A percentile compares a stretch with the other conserved stretches of the same genome.
Evolutionary conservation across 2,329 filamentous ascomycete species (phyloP).

Genomic region (Fusarium udum): DNA sequence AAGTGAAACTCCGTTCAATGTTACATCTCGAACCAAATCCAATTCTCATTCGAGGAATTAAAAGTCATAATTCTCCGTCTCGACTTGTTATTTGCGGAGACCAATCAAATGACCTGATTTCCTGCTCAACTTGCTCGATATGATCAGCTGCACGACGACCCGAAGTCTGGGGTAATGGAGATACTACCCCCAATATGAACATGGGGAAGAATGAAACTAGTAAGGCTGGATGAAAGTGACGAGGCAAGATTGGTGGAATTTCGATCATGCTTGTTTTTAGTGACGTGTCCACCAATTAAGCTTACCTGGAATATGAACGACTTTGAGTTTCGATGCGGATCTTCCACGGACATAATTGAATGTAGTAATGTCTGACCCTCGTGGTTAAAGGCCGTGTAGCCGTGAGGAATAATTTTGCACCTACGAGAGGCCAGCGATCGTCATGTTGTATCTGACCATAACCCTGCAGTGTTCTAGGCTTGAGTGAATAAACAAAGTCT

Average conservation of each 20-base stretch:
- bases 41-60: slow-evolving; percentile 33
- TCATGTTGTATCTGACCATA: not conserved
- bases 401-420: slow-evolving; percentile 8
- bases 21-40: slow-evolving; percentile 17
- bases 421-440: not conserved
- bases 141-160: slow-evolving; percentile 11
- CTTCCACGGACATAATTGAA: not conserved
- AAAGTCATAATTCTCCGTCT: slow-evolving; percentile 20
- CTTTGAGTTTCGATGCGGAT: not conserved
- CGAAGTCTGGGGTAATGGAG: slow-evolving; percentile 27
- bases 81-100: not conserved
- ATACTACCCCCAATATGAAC: not conserved
- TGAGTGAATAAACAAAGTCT: not conserved
- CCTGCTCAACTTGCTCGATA: not conserved
- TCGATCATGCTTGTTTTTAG: not conserved
- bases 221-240: not conserved
- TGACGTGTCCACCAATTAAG: slow-evolving; percentile 29
- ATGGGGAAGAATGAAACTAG: not conserved
- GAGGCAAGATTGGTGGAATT: slow-evolving; percentile 22
- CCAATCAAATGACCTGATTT: slow-evolving; percentile 1
- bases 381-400: not conserved
- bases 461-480: not conserved
- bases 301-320: not conserved
- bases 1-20: slow-evolving; percentile 31
- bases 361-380: not conserved